Evolutionary conservation across 73 alveolate genomes (phyloP), one percentile per base, ranked within the genome.

Genomic region (Paramecium primaurelia): DNA sequence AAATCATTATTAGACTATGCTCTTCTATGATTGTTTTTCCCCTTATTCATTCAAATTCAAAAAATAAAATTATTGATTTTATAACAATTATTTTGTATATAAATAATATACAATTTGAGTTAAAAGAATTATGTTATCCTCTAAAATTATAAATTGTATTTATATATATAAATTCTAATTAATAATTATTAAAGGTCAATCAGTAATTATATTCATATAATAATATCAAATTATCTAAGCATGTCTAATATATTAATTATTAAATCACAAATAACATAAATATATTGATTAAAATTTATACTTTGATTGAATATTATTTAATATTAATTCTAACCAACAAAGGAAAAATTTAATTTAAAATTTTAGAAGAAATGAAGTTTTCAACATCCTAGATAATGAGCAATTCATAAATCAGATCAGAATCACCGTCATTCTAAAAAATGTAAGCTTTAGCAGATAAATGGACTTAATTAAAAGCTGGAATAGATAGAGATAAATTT

Each of bases 361-460:
- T 25, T 64, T 64, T 64, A 28, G 42, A 28, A 28, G 22, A 11
- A 28, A 64, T 64, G 84, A 64, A 64, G 47, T 64, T 64, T 64
- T 64, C 84, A 64, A 32, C 84, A 32, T 64, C 84, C 7, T 20
- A 64, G 28, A 64, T 64, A 32, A 64, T 64, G 49, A 64, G 47
- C 49, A 64, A 64, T 64, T 64, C 84, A 64, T 64, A 64, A 64
- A 51, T 64, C 6, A 64, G 84, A 75, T 75, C 58, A 38, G 88
- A 80, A 80, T 45, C 77, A 8, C 91, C 91, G 3, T 80, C 91
- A 59, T 80, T 80, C 45, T 26, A 80, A 49, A 80, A 64, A 80
- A 80, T 80, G 77, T 44, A 80, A 49, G 44, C 47, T 10, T 49
- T 80, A 80, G 75, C 91, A 40, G 71, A 80, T 42, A 80, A 80